Evolutionary conservation across 331 rosid genomes (phyloP).

Genomic region (Malus hybrid): DNA sequence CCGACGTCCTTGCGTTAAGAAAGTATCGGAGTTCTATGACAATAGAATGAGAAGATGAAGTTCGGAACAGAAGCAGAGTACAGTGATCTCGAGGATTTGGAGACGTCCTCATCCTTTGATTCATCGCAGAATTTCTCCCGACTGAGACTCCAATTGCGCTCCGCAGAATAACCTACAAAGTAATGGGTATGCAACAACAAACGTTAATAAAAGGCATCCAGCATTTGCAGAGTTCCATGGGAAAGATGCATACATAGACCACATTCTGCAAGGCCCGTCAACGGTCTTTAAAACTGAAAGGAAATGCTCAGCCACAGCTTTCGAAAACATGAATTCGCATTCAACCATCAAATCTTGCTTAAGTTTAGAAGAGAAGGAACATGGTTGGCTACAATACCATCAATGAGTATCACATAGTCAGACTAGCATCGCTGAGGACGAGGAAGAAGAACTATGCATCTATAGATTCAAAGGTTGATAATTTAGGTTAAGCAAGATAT

Average conservation of each 20-base stretch:
- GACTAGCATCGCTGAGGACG: too few species aligned
- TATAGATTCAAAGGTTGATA: neutral
- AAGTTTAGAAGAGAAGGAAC: neutral
- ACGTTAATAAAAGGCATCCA: too few species aligned
- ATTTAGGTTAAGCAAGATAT: neutral
- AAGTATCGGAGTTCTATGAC: neutral
- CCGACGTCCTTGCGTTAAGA: neutral
- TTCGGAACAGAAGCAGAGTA: neutral
- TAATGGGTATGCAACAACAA: too few species aligned
- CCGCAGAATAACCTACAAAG: too few species aligned
- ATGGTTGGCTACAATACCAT: neutral
- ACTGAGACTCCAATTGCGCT: neutral
- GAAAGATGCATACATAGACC: too few species aligned
- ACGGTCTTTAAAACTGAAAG: neutral
- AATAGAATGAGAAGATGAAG: neutral
- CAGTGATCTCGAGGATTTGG: neutral
- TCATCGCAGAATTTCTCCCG: neutral
- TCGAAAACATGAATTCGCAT: neutral
- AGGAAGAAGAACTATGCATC: neutral
- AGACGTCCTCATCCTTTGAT: neutral
- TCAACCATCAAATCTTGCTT: neutral
- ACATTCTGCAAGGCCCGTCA: neutral
- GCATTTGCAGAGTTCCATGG: too few species aligned
- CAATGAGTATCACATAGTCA: neutral
- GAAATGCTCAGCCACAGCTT: neutral